Percentiles rank a stretch among this genome's conserved stretches.
These are phyloP conservation scores for Harrya chromipes DNA, from an alignment of 768 basidiomycete species.

Conservation along the genomic window DNA sequence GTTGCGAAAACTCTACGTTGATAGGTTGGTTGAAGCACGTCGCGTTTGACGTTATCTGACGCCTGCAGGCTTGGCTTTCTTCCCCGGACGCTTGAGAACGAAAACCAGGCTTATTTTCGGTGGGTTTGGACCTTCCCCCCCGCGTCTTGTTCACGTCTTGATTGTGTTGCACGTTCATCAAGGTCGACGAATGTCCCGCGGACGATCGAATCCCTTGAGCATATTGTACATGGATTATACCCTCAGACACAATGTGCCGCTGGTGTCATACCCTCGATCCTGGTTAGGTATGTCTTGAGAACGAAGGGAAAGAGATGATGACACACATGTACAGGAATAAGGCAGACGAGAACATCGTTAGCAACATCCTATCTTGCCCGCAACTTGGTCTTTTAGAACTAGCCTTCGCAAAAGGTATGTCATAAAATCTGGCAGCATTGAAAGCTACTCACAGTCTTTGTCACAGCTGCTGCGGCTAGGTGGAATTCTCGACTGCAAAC, in stretches of 20 bases:
- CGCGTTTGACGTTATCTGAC: not conserved
- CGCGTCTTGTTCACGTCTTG: not conserved
- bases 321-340: constrained; percentile 46
- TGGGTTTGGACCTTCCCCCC: constrained; percentile 15
- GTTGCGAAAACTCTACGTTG: constrained; percentile 62
- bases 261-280: constrained; percentile 45
- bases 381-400: constrained; percentile 59
- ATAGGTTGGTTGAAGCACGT: constrained; percentile 43
- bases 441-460: not conserved
- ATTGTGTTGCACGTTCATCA: not conserved
- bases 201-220: constrained; percentile 71
- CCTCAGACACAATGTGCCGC: constrained; percentile 48
- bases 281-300: constrained; percentile 47
- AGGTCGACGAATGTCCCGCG: constrained; percentile 77
- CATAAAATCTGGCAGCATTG: not conserved
- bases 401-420: constrained; percentile 62
- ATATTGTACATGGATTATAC: constrained; percentile 73
- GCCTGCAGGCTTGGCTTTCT: constrained; percentile 58
- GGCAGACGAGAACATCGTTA: constrained; percentile 67
- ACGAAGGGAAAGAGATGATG: not conserved
- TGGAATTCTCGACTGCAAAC: constrained; percentile 61
- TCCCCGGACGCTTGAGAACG: constrained; percentile 46
- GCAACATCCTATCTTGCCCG: constrained; percentile 67
- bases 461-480: constrained; percentile 56
- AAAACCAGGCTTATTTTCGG: constrained; percentile 56